Conservation (phyloP, 1,284 basidiomycete species). For the Pyrrhoderma lamaoense region DNA sequence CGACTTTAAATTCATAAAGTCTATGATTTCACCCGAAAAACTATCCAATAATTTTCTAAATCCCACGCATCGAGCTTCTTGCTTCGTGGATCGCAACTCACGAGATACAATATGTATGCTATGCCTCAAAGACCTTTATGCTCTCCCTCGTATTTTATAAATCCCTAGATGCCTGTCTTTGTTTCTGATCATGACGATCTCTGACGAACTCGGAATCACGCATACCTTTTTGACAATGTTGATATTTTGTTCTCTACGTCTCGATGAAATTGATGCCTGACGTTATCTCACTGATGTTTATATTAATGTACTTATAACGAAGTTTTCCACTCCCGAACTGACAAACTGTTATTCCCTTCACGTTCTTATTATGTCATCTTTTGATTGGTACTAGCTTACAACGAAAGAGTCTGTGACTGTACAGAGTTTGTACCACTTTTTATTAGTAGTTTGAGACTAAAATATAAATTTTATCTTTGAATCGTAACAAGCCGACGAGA, state of each 20-base stretch:
- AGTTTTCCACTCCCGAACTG: not conserved
- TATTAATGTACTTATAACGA: not conserved
- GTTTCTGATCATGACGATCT: conserved; percentile 3
- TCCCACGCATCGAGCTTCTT: too few species aligned
- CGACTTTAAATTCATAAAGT: conserved; percentile 20
- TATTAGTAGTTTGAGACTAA: too few species aligned
- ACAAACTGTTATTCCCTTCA: not conserved
- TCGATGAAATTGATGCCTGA: not conserved
- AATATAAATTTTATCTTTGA: too few species aligned
- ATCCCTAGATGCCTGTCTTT: conserved; percentile 2
- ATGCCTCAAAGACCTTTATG: conserved; percentile 14
- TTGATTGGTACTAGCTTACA: not conserved
- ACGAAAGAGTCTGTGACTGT: too few species aligned
- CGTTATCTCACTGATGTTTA: not conserved
- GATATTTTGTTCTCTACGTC: too few species aligned
- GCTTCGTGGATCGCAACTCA: too few species aligned
- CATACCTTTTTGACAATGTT: too few species aligned
- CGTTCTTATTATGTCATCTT: not conserved
- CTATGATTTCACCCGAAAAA: not conserved
- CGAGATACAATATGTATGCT: too few species aligned
- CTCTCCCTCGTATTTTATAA: conserved; percentile 2
- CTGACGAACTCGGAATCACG: too few species aligned
- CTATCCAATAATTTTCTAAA: too few species aligned
- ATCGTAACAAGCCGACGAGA: too few species aligned
- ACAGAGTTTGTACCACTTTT: too few species aligned